Evolutionary conservation across 306 rosid species (phyloP), one percentile per base, ranked within the genome.

Genomic region (Quercus wislizeni): DNA sequence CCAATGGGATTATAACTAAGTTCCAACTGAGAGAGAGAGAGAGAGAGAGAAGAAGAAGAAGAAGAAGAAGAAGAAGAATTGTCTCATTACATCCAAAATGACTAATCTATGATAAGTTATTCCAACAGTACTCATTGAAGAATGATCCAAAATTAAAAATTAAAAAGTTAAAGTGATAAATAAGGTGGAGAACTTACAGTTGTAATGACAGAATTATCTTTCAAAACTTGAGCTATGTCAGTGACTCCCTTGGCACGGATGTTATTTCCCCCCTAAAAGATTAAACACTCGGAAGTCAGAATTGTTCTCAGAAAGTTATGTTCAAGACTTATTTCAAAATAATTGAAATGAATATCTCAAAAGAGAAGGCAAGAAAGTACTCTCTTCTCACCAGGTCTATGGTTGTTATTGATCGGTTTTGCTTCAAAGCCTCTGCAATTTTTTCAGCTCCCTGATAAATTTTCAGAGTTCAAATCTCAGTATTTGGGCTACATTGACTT

Each of bases 1-100:
- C 99, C 99, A 78, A 93, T 86, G 83, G 99, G 98, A 90, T 95
- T 95, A 79, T 95, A 95, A 83, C 94, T 85, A 83, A 91, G 86
- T 81, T 95, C 99, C 89, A 95, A 85, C 99, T 95, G 89, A 67
- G 83, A 83, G 67, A 73, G 72, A 79, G 80, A 69, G 41, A n/a
- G 33, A 57, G 28, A 27, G 54, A 59, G 31, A 59, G 12, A 21
- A 21, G 21, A 21, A 21, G 2, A 63, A 35, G 41, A 35, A 35
- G 41, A 35, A 31, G 35, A 31, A 31, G 35, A 31, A 2, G n/a
- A 31, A 65, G 79, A 17, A 38, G 74, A 49, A 49, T 49, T 49
- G 54, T 49, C 17, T 49, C 17, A 49, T 75, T 58, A 49, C 23
- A 28, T 5, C 38, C 56, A 49, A 49, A 49, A 49, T 49, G 54